These are phyloP conservation scores for Tolypocladium sp. DNA, from an alignment of 2,329 filamentous ascomycete genomes.

Conservation along the genomic window DNA sequence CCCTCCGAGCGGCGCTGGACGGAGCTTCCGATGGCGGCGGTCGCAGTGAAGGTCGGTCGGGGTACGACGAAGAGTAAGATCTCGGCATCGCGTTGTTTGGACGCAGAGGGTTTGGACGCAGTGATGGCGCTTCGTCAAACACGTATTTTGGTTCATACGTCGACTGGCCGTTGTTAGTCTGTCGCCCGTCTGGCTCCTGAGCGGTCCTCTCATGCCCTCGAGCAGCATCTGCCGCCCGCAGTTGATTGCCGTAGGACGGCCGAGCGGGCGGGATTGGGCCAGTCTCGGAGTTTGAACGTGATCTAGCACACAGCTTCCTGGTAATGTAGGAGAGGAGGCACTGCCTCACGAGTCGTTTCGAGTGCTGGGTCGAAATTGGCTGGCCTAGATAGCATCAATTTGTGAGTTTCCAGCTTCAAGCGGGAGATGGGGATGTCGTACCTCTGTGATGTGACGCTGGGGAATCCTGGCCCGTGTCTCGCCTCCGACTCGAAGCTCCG, in stretches of 20 bases:
- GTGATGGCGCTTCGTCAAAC: constrained; percentile 28
- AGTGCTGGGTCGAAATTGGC: constrained; percentile 23
- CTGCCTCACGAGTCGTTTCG: constrained; percentile 21
- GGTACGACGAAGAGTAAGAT: constrained; percentile 37
- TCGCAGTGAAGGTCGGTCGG: constrained; percentile 24
- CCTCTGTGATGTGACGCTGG: constrained; percentile 2
- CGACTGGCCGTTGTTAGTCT: neutral
- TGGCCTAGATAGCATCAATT: constrained; percentile 9
- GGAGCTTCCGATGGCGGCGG: constrained; percentile 6
- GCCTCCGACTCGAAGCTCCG: constrained; percentile 10
- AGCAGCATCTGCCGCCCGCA: constrained; percentile 1
- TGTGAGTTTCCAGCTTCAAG: neutral
- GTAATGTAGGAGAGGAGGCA: constrained; percentile 22
- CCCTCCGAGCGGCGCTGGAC: constrained; percentile 7
- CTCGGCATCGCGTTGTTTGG: constrained; percentile 13
- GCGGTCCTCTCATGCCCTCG: neutral
- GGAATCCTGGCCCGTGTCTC: constrained; percentile 10
- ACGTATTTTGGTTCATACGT: constrained; percentile 12
- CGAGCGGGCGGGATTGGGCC: neutral
- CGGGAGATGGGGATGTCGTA: neutral
- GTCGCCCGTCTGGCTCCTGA: neutral
- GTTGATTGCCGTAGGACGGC: constrained; percentile 5
- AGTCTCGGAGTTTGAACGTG: constrained; percentile 4
- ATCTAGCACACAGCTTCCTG: constrained; percentile 12
- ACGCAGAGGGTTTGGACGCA: constrained; percentile 21